Evolutionary conservation across 805 yeast species (phyloP).

Genomic region (Candida maesae): DNA sequence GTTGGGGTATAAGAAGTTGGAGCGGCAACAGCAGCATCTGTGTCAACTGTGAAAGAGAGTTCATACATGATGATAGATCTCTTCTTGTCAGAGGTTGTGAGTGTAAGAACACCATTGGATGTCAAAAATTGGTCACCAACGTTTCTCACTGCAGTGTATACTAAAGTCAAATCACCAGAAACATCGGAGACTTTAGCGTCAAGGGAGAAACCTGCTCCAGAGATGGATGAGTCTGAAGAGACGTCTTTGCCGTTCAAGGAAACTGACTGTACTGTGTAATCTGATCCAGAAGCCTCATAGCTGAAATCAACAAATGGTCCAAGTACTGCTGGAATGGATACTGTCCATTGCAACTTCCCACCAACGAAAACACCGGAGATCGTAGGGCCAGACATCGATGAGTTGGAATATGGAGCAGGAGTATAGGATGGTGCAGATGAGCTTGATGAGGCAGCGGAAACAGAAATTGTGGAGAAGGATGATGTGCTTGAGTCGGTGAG

Average conservation of each 20-base stretch:
- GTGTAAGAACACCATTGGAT: constrained; percentile 5
- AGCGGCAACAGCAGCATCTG: background rate
- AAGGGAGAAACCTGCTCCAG: constrained; percentile 8
- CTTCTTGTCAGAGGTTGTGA: constrained; percentile 8
- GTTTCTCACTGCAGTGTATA: constrained; percentile 8
- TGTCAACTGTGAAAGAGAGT: constrained; percentile 10
- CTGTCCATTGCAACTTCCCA: constrained; percentile 12
- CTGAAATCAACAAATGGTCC: constrained; percentile 15
- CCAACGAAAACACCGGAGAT: constrained; percentile 10
- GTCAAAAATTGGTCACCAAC: constrained; percentile 4
- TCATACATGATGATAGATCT: constrained; percentile 9
- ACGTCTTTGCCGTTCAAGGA: constrained; percentile 7
- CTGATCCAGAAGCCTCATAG: constrained; percentile 7
- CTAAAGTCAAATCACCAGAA: constrained; percentile 2
- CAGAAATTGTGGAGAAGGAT: background rate
- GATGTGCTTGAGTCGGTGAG: background rate
- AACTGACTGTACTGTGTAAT: constrained; percentile 7
- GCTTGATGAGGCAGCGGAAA: background rate
- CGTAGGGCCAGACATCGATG: constrained; percentile 7
- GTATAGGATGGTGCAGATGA: background rate
- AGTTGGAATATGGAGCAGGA: background rate
- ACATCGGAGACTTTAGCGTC: constrained; percentile 1
- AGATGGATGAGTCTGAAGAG: constrained; percentile 3
- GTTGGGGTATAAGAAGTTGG: background rate
- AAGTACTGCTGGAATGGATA: constrained; percentile 11